Percentiles rank a stretch among this genome's conserved stretches.
Evolutionary conservation across 2,329 filamentous ascomycete genomes (phyloP).

Genomic region (Claviceps cyperi): DNA sequence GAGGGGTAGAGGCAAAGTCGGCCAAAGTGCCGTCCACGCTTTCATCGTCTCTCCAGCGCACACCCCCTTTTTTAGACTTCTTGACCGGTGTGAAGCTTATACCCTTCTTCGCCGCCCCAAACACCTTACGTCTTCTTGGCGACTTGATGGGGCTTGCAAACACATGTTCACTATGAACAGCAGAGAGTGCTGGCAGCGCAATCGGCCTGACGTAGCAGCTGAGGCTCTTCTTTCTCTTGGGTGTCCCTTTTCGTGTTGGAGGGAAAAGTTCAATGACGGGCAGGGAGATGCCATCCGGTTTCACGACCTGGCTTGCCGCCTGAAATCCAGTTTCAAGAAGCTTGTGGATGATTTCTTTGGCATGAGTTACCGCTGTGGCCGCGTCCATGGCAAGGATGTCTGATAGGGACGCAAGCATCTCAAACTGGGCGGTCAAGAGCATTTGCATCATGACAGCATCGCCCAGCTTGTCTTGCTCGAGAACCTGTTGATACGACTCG

Average conservation of each 20-base stretch:
- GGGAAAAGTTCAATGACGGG: constrained; percentile 51
- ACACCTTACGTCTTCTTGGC: constrained; percentile 60
- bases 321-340: constrained; percentile 64
- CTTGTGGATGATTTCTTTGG: constrained; percentile 60
- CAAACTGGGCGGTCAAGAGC: constrained; percentile 79
- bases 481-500: constrained; percentile 60
- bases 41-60: constrained; percentile 87
- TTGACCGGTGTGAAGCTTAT: constrained; percentile 73
- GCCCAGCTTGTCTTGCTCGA: constrained; percentile 71
- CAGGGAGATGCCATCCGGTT: constrained; percentile 57
- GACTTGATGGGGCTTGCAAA: constrained; percentile 49
- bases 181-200: constrained; percentile 27
- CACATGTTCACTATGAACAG: constrained; percentile 17
- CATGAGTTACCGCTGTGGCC: constrained; percentile 66
- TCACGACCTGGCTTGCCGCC: constrained; percentile 71
- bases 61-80: constrained; percentile 59
- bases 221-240: constrained; percentile 52
- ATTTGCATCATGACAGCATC: constrained; percentile 69
- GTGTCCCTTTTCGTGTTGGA: constrained; percentile 58
- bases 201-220: constrained; percentile 28
- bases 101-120: constrained; percentile 48
- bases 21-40: constrained; percentile 69
- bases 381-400: constrained; percentile 73
- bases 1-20: constrained; percentile 83
- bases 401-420: constrained; percentile 70